Evolutionary conservation across 441 rosid species (phyloP).

Genomic region (Daphne laureola): DNA sequence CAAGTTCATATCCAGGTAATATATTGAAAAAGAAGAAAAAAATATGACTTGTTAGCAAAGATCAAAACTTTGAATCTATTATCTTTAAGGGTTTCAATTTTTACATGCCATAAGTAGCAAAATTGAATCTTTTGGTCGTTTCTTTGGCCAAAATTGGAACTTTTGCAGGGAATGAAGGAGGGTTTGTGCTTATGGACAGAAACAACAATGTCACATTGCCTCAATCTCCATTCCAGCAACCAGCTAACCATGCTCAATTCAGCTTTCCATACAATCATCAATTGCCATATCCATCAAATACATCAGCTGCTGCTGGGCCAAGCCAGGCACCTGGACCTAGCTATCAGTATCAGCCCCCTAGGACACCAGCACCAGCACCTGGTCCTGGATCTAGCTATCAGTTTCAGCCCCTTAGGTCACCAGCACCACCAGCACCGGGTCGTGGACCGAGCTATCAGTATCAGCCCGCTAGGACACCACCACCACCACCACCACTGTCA

Average conservation of each 20-base stretch:
- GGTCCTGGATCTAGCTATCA: constrained; percentile 31
- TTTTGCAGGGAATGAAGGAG: constrained; percentile 54
- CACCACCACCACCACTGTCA: constrained; percentile 53
- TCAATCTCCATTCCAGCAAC: constrained; percentile 22
- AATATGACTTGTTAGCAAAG: no score
- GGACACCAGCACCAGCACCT: constrained; percentile 16
- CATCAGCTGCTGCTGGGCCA: constrained; percentile 13
- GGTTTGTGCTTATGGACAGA: constrained; percentile 32
- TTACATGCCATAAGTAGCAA: no score
- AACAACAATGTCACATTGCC: constrained; percentile 17
- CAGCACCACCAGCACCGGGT: constrained; percentile 33
- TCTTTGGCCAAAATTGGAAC: constrained; percentile 7
- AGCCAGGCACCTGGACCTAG: constrained; percentile 19
- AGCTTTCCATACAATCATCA: constrained; percentile 22
- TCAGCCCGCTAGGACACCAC: constrained; percentile 35
- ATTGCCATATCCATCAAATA: constrained; percentile 27
- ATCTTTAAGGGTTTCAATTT: no score
- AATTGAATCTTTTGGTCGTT: constrained; percentile 2
- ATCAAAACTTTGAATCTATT: no score
- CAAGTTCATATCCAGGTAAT: constrained; percentile 34
- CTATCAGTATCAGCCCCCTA: constrained; percentile 10
- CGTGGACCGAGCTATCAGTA: constrained; percentile 33
- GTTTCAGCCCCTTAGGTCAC: constrained; percentile 29
- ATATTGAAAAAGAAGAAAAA: no score
- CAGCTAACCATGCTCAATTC: constrained; percentile 21